Evolutionary conservation across 2,329 filamentous ascomycete genomes (phyloP).

Genomic region (Stenocarpella maydis): DNA sequence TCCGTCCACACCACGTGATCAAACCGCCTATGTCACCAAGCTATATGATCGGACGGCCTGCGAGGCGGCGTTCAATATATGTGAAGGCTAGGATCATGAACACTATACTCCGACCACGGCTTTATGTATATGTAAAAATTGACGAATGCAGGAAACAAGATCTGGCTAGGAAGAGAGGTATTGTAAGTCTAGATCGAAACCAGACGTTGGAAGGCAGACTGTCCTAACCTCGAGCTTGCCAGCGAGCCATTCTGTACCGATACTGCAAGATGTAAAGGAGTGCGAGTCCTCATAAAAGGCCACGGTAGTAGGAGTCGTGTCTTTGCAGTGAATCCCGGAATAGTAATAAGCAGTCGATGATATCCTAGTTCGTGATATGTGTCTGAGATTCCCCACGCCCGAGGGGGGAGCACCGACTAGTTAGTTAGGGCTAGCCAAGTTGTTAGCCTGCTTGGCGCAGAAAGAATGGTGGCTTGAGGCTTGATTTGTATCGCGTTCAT

Average conservation of each 20-base stretch:
- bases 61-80: not conserved
- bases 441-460: not conserved
- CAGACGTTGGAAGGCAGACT: not conserved
- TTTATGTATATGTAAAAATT: not conserved
- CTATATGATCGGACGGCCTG: too few species aligned
- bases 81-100: not conserved
- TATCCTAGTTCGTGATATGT: not conserved
- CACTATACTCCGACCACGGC: not conserved
- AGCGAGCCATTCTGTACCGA: not conserved
- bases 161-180: not conserved
- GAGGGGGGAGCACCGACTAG: not conserved
- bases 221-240: not conserved
- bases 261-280: not conserved
- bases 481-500: not conserved
- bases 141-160: not conserved
- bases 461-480: not conserved
- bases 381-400: not conserved
- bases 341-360: too few species aligned
- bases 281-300: too few species aligned
- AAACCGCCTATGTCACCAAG: too few species aligned
- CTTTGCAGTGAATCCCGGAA: not conserved
- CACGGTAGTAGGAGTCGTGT: not conserved
- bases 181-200: too few species aligned
- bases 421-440: not conserved
- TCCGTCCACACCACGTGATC: too few species aligned